Evolutionary conservation across 495 filamentous ascomycete genomes (phyloP), one percentile per base, ranked within the genome.

Genomic region (Eremomyces bilateralis): DNA sequence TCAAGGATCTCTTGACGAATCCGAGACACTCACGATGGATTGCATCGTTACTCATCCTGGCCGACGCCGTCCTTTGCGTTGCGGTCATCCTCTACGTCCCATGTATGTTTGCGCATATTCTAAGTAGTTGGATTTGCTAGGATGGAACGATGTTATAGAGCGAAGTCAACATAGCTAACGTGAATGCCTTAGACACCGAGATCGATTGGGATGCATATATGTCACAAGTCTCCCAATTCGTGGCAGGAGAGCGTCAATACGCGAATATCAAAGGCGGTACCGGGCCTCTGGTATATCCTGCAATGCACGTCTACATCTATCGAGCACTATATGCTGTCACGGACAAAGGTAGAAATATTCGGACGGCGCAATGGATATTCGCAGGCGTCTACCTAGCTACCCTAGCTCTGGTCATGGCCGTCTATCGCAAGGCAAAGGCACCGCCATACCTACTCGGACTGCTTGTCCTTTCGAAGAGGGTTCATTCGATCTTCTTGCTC

Each of bases 151-250:
- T n/a, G n/a, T n/a, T n/a, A n/a, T n/a, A n/a, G n/a, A n/a, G n/a
- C n/a, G n/a, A n/a, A n/a, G n/a, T 13, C 29, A 28, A 3, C 21
- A 8, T 24, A 8, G 20, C 37, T 38, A 43, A 44, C 34, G 16
- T 19, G 21, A 4, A 27, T 32, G 19, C 46, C n/a, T n/a, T n/a
- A 95, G 88, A 97, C 53, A 97, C 88, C 29, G 88, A 97, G 52
- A 97, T 97, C 48, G 88, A 97, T 56, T 97, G 88, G 88, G 65
- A 61, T 34, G 81, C 85, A 1, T 97, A 97, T 53, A 95, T 95
- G 84, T 65, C 93, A 44, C 88, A 97, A 44, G 58, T 94, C 34
- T 53, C 66, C 18, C 75, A 83, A 21, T 88, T 76, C 45, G 49
- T 80, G 19, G 58, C 65, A 4, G 88, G 88, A 31, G 85, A 94